Evolutionary conservation across 176 grass and related monocot species (phyloP), one percentile per base, ranked within the genome.

Genomic region (Triticum monococcum): DNA sequence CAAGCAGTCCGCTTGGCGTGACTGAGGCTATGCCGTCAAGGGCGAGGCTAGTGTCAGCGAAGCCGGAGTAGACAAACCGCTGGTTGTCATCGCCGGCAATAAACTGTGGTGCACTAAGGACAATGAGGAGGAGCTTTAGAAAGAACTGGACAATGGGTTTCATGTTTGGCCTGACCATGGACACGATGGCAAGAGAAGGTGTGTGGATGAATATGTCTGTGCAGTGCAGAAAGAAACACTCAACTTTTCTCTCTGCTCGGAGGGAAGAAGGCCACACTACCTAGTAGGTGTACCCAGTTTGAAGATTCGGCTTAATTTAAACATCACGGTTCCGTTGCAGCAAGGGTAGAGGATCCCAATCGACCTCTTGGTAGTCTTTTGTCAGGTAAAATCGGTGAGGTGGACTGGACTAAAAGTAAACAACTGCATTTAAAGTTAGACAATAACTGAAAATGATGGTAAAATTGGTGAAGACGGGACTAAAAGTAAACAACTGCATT

Each of bases 351-450:
- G 50, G 50, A 54, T 69, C 17, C 67, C 31, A 22, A 18, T 11
- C 64, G 24, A 37, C 45, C 1, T 56, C 22, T 68, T 35, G 18
- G 18, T 35, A 35, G 46, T 65, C 26, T 16, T 81, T 35, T 16
- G 67, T 16, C 64, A 35, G 32, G 26, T 69, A 30, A 68, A 54
- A 14, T 37, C 4, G 64, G n/a, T 67, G 33, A 18, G 8, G 18
- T 68, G 16, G 66, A 68, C 2, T 5, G 3, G 28, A 54, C 66
- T 16, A 13, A 30, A 64, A 18, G 31, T 46, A 45, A 23, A 11
- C 25, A 66, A 81, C 43, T 65, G 35, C n/a, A 64, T 80, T 64
- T 80, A 67, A 81, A 22, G 35, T 37, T 81, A 25, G 38, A 81
- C 9, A 77, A 59, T 57, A 12, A 68, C 26, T n/a, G 41, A 52